These are phyloP conservation scores for Aspergillus novoparasiticus DNA, from an alignment of 2,329 filamentous ascomycete genomes.

Conservation along the genomic window DNA sequence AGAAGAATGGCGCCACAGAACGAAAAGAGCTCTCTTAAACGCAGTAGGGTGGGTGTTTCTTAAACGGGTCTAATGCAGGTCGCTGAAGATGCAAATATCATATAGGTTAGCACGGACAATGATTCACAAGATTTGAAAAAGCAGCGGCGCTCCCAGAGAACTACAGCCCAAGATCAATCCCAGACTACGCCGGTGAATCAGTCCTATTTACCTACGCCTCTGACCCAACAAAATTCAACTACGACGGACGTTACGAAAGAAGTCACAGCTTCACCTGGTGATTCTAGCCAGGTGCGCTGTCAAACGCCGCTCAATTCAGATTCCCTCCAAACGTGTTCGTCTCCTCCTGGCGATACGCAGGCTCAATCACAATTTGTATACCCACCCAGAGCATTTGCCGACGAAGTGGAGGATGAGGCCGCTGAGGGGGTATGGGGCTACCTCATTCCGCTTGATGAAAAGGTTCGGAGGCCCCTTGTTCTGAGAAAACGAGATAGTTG, in stretches of 20 bases:
- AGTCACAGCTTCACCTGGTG: slow-evolving; percentile 67
- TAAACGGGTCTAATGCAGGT: slow-evolving; percentile 22
- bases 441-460: slow-evolving; percentile 75
- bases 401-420: slow-evolving; percentile 82
- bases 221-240: slow-evolving; percentile 69
- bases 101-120: slow-evolving; percentile 67
- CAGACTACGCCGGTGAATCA: slow-evolving; percentile 64
- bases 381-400: slow-evolving; percentile 69
- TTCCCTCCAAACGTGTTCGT: slow-evolving; percentile 51
- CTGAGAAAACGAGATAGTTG: slow-evolving; percentile 75
- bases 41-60: slow-evolving; percentile 62
- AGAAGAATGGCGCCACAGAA: slow-evolving; percentile 48
- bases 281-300: slow-evolving; percentile 56
- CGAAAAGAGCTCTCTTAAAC: slow-evolving; percentile 85
- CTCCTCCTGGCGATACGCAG: slow-evolving; percentile 76
- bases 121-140: slow-evolving; percentile 72
- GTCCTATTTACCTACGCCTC: slow-evolving; percentile 76
- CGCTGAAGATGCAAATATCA: slow-evolving; percentile 25
- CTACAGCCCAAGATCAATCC: slow-evolving; percentile 60
- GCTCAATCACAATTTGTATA: slow-evolving; percentile 79
- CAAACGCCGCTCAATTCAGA: slow-evolving; percentile 46
- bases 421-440: slow-evolving; percentile 95
- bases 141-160: slow-evolving; percentile 74
- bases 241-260: slow-evolving; percentile 68
- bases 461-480: slow-evolving; percentile 70